Evolutionary conservation across 108 stramenopile species (phyloP).

Genomic region (Pseudonitzschia multiseries): DNA sequence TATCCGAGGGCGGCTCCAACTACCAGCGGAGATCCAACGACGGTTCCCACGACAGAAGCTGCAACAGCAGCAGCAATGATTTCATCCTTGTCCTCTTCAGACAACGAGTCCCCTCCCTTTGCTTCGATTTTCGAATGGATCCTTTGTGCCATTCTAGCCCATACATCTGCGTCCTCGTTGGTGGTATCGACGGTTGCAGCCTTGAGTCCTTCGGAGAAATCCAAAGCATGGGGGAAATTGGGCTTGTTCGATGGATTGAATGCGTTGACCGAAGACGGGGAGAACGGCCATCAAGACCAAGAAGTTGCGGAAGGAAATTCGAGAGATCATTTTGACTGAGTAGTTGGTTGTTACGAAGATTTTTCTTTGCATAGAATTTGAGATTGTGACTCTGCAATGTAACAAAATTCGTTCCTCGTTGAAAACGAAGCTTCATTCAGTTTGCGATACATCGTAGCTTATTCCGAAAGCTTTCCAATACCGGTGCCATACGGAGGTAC

Average conservation of each 20-base stretch:
- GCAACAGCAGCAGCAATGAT: conserved; percentile 22
- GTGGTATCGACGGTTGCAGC: conserved; percentile 9
- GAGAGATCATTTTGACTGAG: conserved; percentile 9
- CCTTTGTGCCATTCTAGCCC: conserved; percentile 9
- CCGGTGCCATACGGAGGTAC: too few species aligned
- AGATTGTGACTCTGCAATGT: too few species aligned
- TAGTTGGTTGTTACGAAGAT: not conserved
- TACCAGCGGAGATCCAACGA: conserved; percentile 20
- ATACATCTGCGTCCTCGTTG: not conserved
- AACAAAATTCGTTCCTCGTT: too few species aligned
- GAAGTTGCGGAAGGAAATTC: conserved; percentile 4
- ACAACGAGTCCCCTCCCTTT: conserved; percentile 10
- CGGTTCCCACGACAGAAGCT: conserved; percentile 19
- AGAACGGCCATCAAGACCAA: conserved; percentile 12
- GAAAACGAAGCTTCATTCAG: too few species aligned
- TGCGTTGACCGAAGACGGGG: not conserved
- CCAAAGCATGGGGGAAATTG: not conserved
- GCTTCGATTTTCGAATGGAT: conserved; percentile 19
- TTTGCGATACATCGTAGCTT: not conserved
- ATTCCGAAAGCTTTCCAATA: too few species aligned
- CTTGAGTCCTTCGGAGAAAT: not conserved
- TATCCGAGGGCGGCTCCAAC: conserved; percentile 23
- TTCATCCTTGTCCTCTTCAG: conserved; percentile 15
- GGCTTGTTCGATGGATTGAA: not conserved
- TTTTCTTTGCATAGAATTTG: not conserved